phyloP scores from a whole-genome alignment of 2,329 filamentous ascomycete species.

The Cladosporium colombiae region DNA sequence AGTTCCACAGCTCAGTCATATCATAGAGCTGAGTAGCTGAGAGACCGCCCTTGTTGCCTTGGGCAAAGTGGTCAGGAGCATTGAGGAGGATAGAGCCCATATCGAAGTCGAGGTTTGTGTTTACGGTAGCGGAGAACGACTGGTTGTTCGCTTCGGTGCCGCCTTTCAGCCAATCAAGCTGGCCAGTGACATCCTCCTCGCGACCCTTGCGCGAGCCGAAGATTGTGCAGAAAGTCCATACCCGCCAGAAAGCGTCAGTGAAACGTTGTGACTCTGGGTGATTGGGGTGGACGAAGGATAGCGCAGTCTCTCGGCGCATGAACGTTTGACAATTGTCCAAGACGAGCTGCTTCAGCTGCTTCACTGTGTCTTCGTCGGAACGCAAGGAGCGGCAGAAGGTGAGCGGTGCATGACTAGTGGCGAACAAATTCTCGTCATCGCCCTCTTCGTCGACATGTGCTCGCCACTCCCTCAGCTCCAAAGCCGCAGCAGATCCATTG shows the following conservation, averaged over 20 bases:
- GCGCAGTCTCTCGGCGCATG: slow-evolving; percentile 57
- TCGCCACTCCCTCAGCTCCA: slow-evolving; percentile 61
- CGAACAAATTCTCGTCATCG: slow-evolving; percentile 30
- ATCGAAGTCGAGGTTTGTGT: slow-evolving; percentile 50
- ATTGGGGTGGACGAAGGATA: slow-evolving; percentile 53
- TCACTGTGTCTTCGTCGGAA: slow-evolving; percentile 49
- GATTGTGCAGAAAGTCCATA: slow-evolving; percentile 66
- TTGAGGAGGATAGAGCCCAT: slow-evolving; percentile 57
- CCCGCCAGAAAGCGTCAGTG: slow-evolving; percentile 64
- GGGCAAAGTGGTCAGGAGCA: slow-evolving; percentile 59
- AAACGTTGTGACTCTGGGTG: slow-evolving; percentile 51
- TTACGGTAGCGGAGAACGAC: slow-evolving; percentile 47
- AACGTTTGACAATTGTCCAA: slow-evolving; percentile 58
- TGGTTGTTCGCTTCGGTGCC: slow-evolving; percentile 54
- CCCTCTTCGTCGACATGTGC: slow-evolving; percentile 45
- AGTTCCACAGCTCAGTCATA: slow-evolving; percentile 66
- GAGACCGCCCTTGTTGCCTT: slow-evolving; percentile 58
- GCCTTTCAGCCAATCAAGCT: slow-evolving; percentile 65
- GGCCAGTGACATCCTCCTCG: slow-evolving; percentile 60
- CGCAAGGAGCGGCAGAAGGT: slow-evolving; percentile 55
- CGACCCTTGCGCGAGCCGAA: slow-evolving; percentile 61
- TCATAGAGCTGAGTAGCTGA: slow-evolving; percentile 60
- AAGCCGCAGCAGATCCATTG: slow-evolving; percentile 59
- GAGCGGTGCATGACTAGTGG: slow-evolving; percentile 54
- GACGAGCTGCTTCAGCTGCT: slow-evolving; percentile 59